Base-by-base conservation (phyloP, 108 stramenopile genomes). In the Asterionellopsis glacialis region DNA sequence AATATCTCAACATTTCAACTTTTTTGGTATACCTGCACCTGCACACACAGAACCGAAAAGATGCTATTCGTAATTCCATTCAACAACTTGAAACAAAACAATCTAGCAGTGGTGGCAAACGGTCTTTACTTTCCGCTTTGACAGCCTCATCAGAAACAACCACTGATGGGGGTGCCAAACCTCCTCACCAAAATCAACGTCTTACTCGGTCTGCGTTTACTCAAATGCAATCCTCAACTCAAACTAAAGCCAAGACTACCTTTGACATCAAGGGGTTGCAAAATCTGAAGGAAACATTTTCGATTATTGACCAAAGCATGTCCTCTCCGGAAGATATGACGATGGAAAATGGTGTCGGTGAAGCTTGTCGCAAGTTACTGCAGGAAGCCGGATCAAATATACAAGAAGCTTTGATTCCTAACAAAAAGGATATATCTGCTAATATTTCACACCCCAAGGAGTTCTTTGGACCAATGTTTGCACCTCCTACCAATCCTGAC, bases 191-290 rank as follows among this genome's bases (percentile, higher is more conserved):
- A 12, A 55, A 63, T 12, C 63, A 80, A 55, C 80, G 76, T n/a
- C 69, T 93, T 13, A 93, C 91, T 13, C 83, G 91, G 24, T 70
- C 84, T 24, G 85, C 84, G 10, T 87, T 93, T 62, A 78, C 73
- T 9, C 65, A 60, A 67, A 80, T 79, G 50, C 65, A 76, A 21
- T 39, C 27, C 1, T 61, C 69, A 14, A 58, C 63, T 7, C 63
- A 56, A 18, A 55, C 55, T 15, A 68, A 51, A 33, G 67, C 69
- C 1, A 56, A 69, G 22, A 90, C 88, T 9, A 76, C 83, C 16
- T 93, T 93, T 68, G 87, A 87, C 57, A 66, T 90, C 5, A 62
- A 69, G 41, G 91, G 91, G 14, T 64, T 93, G 58, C 55, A 67
- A 5, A 68, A 80, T 24, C 60, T 93, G 19, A 65, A 82, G 11